Conservation (phyloP, 192 early-diverging fungal genomes). For the Mycoemilia scoparia region DNA sequence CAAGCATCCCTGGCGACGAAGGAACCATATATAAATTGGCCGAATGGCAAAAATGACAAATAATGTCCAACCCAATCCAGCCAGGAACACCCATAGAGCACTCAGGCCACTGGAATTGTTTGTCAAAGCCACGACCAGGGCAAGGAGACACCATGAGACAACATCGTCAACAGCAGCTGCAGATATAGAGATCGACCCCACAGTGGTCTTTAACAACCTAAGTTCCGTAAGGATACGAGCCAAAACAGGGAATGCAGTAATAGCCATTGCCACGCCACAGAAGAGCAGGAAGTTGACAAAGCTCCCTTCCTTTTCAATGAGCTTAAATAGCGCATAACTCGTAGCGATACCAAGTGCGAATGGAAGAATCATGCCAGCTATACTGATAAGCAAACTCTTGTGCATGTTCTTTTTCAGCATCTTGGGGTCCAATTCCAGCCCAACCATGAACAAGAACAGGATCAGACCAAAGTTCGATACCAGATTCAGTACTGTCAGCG, state of each 20-base stretch:
- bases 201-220: conserved; percentile 58
- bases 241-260: conserved; percentile 89
- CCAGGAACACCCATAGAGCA: conserved; percentile 69
- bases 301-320: conserved; percentile 19
- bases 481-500: conserved; percentile 50
- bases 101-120: conserved; percentile 50
- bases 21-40: conserved; percentile 32
- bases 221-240: conserved; percentile 84
- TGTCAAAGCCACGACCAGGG: conserved; percentile 69
- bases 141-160: conserved; percentile 66
- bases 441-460: conserved; percentile 76
- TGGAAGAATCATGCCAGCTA: conserved; percentile 65
- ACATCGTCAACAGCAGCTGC: conserved; percentile 78
- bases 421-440: conserved; percentile 61
- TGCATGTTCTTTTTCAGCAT: conserved; percentile 34
- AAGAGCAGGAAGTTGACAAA: conserved; percentile 71
- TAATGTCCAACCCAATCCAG: conserved; percentile 44
- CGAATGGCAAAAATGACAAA: conserved; percentile 49
- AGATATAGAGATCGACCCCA: conserved; percentile 70
- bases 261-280: conserved; percentile 76
- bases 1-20: conserved; percentile 15
- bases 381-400: conserved; percentile 41
- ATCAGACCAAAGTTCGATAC: conserved; percentile 78
- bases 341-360: conserved; percentile 62
- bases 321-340: conserved; percentile 46